Evolutionary conservation across 176 grass and related monocot genomes (phyloP), one percentile per base, ranked within the genome.

Genomic region (Rhynchospora tenuis): DNA sequence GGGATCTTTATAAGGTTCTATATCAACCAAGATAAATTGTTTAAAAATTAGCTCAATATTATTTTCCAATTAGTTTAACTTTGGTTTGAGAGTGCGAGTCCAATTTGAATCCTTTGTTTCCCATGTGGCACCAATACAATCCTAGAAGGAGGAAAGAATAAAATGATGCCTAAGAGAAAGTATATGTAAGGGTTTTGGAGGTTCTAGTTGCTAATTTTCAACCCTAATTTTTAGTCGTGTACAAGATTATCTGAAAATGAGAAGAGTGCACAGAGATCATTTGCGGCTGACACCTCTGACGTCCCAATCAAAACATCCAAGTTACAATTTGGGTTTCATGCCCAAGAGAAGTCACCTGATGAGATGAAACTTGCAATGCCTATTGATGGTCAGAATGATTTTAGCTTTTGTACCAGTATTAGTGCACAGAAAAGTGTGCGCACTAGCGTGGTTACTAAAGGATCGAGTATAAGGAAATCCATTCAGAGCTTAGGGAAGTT

Each of bases 401-500:
- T 60, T 71, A 79, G 83, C 29, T 77, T 83, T 88, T 83, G 71
- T 84, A 55, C 90, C 87, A 84, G 69, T 78, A 60, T 79, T 44
- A 80, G 78, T 80, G 26, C 19, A 82, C 79, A 90, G 31, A 83
- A 62, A 83, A 89, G 48, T 65, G 22, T 71, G 62, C 88, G 62
- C 23, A 48, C 76, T 71, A 92, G 44, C 86, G 83, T 83, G 7
- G 70, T 45, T 6, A 91, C 82, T 45, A 94, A 85, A 92, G 95
- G 92, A 82, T 94, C 89, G 67, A 86, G 92, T 71, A 73, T 94
- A 85, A 94, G 87, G 72, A 97, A 92, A 84, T 97, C 95, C 65
- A 90, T 97, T 65, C 95, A 94, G 73, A 94, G 68, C 71, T 88
- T 94, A 86, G 92, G 95, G 73, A 94, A 88, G 84, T 86, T 97